Evolutionary conservation across 2,329 filamentous ascomycete species (phyloP), one percentile per base, ranked within the genome.

Genomic region (Phoma sp.): DNA sequence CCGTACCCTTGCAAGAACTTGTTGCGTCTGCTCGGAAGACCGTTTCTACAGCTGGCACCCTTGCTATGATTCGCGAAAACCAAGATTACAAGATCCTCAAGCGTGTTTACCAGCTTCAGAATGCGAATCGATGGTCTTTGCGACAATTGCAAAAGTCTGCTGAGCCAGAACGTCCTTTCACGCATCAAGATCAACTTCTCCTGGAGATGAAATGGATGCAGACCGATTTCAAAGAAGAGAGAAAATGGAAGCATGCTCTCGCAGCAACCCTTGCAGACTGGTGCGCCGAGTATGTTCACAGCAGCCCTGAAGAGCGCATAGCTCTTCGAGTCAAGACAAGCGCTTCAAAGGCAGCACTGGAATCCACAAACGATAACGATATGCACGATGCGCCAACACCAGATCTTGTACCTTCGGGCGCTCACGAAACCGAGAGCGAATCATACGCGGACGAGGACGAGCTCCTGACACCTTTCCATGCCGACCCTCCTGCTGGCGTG

Each of bases 191-290:
- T 76, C 84, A 94, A 47, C 75, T 98, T 51, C 79, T 99, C 29
- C 85, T 92, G 64, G 93, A 99, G 78, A 91, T 94, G 85, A 96
- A 93, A 74, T 98, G 94, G 94, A 96, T 99, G 91, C 86, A 93
- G 45, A 97, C 92, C 1, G 95, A 99, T 75, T 98, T 97, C 69
- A 85, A 90, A 46, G 91, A 97, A 75, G 95, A 98, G 74, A 82
- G 92, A 36, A 96, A 96, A 73, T 96, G 93, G 92, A 98, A 97
- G 77, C 87, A 86, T 70, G 85, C 89, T 2, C 84, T 89, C 32
- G 93, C 93, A 5, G 88, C 88, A 55, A 92, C 88, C 53, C 81
- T 96, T 56, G 95, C 92, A 1, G 81, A 88, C 67, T 90, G 89
- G 67, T 98, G 94, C 74, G 91, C 89, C 0, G 88, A 94, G 64